Base-by-base conservation (phyloP, 1,284 basidiomycete species). In the Malassezia sp. region DNA sequence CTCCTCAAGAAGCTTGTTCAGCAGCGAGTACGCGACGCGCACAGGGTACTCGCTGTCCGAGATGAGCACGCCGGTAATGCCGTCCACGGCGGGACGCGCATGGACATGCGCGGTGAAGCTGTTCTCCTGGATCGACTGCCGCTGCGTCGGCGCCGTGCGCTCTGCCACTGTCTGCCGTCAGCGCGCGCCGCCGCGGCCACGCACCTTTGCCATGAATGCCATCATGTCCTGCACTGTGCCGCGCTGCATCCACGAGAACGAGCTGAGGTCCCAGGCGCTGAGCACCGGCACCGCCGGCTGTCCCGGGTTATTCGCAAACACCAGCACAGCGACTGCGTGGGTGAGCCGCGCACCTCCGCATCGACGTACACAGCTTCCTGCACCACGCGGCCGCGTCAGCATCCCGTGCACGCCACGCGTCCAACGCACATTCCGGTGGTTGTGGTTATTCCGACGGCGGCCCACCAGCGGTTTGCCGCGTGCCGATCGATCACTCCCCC, bases 1-100 rank as follows among this genome's bases (percentile, higher is more conserved):
- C 54, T 97, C 91, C 60, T 99, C 93, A 18, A 97, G 78, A 18
- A 93, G 72, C 75, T 96, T 97, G 57, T 87, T 83, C 50, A 99
- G 76, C 31, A 99, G 78, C 5, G 89, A 91, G 75, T 95, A 97
- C 2, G 90, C 91, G 8, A 91, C 87, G 45, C 93, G 82, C 45
- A 87, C 84, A 38, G 91, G 93, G 74, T 99, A 99, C 69, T 97
- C 91, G 42, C 84, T 78, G 74, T 96, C 91, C 30, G 88, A 84
- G 63, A 97, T 84, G 66, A 96, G 81, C 50, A 96, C 85, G 39
- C 80, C 91, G 83, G 71, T 52, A 37, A 63, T 50, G 23, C 60
- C 60, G 40, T 72, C 71, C 7, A 63, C 60, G n/a, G 68, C 63
- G 1, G 66, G 67, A 2, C 64, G 61, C 11, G 73, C 57, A 73